A percentile compares a stretch with the other conserved stretches of the same genome.
phyloP scores from a whole-genome alignment of 2,329 filamentous ascomycete species.

The Penicillium palitans region DNA sequence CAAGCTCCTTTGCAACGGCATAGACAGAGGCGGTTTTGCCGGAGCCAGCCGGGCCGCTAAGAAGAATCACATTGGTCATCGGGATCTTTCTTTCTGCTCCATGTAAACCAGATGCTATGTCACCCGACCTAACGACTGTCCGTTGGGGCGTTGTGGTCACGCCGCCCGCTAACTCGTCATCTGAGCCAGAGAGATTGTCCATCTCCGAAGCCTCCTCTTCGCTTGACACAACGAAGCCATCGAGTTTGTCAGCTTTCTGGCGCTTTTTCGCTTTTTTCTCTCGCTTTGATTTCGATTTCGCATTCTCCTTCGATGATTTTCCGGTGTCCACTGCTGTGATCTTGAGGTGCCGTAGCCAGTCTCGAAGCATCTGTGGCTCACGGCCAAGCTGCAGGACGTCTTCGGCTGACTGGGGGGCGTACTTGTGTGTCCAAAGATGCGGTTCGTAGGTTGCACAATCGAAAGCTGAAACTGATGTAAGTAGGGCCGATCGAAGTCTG shows the following conservation, averaged over 20 bases:
- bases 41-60: slow-evolving; percentile 85
- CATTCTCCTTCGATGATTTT: slow-evolving; percentile 31
- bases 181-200: slow-evolving; percentile 66
- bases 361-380: slow-evolving; percentile 69
- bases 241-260: slow-evolving; percentile 68
- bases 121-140: slow-evolving; percentile 47
- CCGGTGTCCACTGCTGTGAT: slow-evolving; percentile 74
- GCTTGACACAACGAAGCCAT: slow-evolving; percentile 76
- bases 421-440: slow-evolving; percentile 77
- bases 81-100: slow-evolving; percentile 50
- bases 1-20: slow-evolving; percentile 86
- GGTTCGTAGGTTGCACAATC: slow-evolving; percentile 76
- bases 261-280: slow-evolving; percentile 55
- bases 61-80: slow-evolving; percentile 71
- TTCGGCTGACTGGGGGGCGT: slow-evolving; percentile 67
- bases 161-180: slow-evolving; percentile 49
- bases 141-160: slow-evolving; percentile 39
- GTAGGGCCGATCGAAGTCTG: slow-evolving; percentile 61
- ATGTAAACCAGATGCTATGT: slow-evolving; percentile 35
- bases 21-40: slow-evolving; percentile 93
- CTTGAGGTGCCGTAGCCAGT: slow-evolving; percentile 77
- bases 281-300: slow-evolving; percentile 25
- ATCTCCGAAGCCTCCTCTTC: slow-evolving; percentile 72
- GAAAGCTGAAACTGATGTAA: slow-evolving; percentile 69
- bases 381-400: slow-evolving; percentile 74